Evolutionary conservation across 2,329 filamentous ascomycete species (phyloP).

Genomic region (Davidsoniella eucalypti): DNA sequence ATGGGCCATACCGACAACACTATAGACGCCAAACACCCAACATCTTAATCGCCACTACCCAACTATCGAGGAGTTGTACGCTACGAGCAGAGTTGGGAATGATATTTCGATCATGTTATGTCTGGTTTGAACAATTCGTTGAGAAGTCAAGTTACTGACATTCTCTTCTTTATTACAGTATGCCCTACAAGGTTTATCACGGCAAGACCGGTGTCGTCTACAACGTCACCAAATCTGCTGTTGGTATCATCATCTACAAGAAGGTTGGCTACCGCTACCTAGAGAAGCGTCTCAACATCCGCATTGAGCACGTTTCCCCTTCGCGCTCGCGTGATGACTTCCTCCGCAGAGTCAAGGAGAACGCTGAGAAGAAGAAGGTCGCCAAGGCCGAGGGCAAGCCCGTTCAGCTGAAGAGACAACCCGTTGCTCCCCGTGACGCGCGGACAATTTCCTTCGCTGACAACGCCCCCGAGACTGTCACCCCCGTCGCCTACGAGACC

Average conservation of each 20-base stretch:
- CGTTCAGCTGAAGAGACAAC: slow-evolving; percentile 85
- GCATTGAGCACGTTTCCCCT: slow-evolving; percentile 88
- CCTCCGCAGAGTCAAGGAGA: slow-evolving; percentile 88
- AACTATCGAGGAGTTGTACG: too few relatives aligned
- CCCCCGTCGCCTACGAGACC: slow-evolving; percentile 91
- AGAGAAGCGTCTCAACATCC: slow-evolving; percentile 99
- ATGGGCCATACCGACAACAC: too few relatives aligned
- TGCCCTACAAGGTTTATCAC: slow-evolving; percentile 99
- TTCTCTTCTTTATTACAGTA: slow-evolving; percentile 35
- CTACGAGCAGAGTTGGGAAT: too few relatives aligned
- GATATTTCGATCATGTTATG: too few relatives aligned
- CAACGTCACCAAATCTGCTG: slow-evolving; percentile 97
- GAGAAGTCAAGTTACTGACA: too few relatives aligned
- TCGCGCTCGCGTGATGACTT: slow-evolving; percentile 96
- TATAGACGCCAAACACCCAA: too few relatives aligned
- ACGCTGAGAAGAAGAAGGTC: slow-evolving; percentile 82
- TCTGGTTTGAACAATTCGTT: too few relatives aligned
- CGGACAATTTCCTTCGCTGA: slow-evolving; percentile 65
- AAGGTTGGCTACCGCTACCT: slow-evolving; percentile 98
- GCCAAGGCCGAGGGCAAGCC: slow-evolving; percentile 78
- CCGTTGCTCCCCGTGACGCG: slow-evolving; percentile 62
- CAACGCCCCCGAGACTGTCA: slow-evolving; percentile 79
- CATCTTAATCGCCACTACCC: too few relatives aligned
- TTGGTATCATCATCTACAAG: slow-evolving; percentile 99
- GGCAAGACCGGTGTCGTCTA: slow-evolving; percentile 96